Base-by-base conservation (phyloP, 768 basidiomycete species). In the Omphalotus guepiniiformis region DNA sequence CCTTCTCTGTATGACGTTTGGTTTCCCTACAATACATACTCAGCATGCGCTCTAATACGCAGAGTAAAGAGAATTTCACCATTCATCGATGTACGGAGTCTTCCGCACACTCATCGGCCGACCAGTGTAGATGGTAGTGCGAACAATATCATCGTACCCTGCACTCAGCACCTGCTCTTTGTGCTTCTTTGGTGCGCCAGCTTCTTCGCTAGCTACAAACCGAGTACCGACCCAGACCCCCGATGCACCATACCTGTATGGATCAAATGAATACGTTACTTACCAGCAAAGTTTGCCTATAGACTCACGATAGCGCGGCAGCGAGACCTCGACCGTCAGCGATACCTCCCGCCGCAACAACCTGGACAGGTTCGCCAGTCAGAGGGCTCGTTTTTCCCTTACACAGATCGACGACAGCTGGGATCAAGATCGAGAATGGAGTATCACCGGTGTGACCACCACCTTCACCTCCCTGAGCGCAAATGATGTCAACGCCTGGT, bases 201-300 rank as follows among this genome's bases (percentile, higher is more conserved):
- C 88, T 62, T 92, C 88, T 29, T 74, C 79, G 55, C 83, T 82
- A 9, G 89, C 88, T 34, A 91, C 88, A 59, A 93, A 93, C 30
- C 89, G 82, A 4, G 89, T 93, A 32, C 87, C 87, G 29, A 90
- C 88, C 91, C 91, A 93, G 3, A 93, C 85, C 36, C 84, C 91
- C 2, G 83, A 73, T 4, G 90, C 91, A 39, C 91, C 91, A 53
- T 85, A 89, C 43, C 85, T 86, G 52, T 39, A 16, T 22, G 43
- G 21, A 37, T 13, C 15, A 36, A 8, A 44, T 46, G 6, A 46
- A 23, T 36, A 12, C 19, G 7, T 22, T 9, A 18, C 15, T n/a
- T n/a, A n/a, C n/a, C n/a, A n/a, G n/a, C n/a, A n/a, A n/a, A n/a
- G 13, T 2, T 1, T 11, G 56, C 70, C 58, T 66, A n/a, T n/a